These are phyloP conservation scores for Penicillium dipodomyicola DNA, from an alignment of 495 filamentous ascomycete species.

Conservation along the genomic window DNA sequence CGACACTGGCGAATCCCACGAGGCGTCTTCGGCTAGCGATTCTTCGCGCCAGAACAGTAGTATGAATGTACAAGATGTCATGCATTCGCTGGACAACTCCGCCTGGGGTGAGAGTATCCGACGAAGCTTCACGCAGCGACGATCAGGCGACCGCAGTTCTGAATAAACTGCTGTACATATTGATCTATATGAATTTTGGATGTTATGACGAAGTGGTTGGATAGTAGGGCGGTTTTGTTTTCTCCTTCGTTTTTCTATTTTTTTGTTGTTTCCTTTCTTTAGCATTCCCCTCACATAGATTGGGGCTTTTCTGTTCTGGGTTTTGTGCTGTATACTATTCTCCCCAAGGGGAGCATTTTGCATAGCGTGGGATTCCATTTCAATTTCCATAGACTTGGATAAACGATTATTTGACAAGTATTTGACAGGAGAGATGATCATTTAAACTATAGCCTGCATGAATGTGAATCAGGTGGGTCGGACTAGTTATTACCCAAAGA, in stretches of 20 bases:
- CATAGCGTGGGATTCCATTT: conserved; percentile 28
- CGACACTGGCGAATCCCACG: conserved; percentile 24
- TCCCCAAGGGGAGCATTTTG: conserved; percentile 22
- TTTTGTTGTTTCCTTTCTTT: conserved; percentile 6
- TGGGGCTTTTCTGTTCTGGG: background rate
- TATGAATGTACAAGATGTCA: conserved; percentile 74
- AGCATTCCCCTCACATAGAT: background rate
- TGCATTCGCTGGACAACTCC: conserved; percentile 78
- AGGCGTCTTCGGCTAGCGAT: conserved; percentile 14
- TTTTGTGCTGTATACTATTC: conserved; percentile 24
- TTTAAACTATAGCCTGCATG: conserved; percentile 16
- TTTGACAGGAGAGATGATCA: background rate
- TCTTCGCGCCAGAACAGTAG: conserved; percentile 55
- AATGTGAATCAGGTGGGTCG: conserved; percentile 26
- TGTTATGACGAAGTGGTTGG: conserved; percentile 13
- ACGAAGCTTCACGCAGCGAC: conserved; percentile 77
- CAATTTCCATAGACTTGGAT: conserved; percentile 3
- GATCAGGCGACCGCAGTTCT: conserved; percentile 38
- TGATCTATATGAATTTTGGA: conserved; percentile 11
- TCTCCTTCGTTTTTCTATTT: conserved; percentile 16
- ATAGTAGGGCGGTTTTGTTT: conserved; percentile 16
- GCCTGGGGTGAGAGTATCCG: conserved; percentile 92
- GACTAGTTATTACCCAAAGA: conserved; percentile 15
- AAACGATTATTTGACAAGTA: background rate
- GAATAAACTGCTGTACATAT: conserved; percentile 12